phyloP scores from a whole-genome alignment of 2,329 filamentous ascomycete species.

The Colletotrichum acutatum region DNA sequence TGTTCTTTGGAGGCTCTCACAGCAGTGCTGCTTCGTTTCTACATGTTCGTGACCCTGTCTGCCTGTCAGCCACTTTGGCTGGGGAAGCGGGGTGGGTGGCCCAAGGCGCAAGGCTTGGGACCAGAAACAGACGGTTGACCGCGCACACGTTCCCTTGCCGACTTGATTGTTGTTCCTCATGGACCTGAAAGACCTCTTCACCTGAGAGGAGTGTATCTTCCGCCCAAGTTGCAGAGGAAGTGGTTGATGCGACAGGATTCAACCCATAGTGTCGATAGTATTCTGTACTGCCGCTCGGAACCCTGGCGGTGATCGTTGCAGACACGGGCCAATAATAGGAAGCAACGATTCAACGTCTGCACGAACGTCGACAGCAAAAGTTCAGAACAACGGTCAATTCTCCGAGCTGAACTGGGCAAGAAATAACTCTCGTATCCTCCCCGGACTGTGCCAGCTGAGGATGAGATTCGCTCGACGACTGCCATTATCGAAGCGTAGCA shows the following conservation, averaged over 20 bases:
- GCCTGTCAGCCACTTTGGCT: slow-evolving; percentile 16
- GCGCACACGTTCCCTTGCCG: background rate
- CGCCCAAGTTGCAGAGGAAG: background rate
- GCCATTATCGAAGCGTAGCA: background rate
- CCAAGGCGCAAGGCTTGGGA: background rate
- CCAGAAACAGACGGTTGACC: background rate
- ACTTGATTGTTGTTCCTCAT: background rate
- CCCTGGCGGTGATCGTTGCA: slow-evolving; percentile 19
- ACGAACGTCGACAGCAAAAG: background rate
- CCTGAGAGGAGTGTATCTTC: background rate
- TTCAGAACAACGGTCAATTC: background rate
- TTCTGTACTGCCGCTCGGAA: background rate
- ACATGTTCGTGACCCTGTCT: background rate
- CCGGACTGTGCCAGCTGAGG: background rate
- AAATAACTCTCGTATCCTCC: background rate
- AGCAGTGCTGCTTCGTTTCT: background rate
- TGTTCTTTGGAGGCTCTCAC: background rate
- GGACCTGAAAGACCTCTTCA: background rate
- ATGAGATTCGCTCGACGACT: background rate
- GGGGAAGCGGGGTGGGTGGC: background rate
- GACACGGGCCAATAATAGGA: slow-evolving; percentile 11
- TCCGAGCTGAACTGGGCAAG: background rate
- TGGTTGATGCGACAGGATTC: background rate
- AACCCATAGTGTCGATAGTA: background rate
- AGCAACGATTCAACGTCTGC: background rate